A percentile compares a stretch with the other conserved stretches of the same genome.
Conservation (phyloP, 2,329 filamentous ascomycete species). For the Pezizomycotina sp. region DNA sequence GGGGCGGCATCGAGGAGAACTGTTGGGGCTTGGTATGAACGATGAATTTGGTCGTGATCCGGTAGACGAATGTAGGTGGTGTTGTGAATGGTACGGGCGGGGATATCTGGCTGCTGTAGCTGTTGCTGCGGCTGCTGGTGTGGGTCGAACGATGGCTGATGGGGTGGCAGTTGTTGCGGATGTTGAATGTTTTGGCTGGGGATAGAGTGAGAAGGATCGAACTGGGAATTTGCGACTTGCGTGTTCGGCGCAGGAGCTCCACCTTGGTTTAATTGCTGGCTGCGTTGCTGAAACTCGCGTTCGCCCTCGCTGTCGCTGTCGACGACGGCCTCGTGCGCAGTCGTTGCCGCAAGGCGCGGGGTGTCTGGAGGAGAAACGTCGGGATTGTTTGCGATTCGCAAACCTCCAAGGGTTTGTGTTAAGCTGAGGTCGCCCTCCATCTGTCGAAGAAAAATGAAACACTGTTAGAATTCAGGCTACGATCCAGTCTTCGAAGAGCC, state of each 20-base stretch:
- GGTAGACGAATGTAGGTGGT: constrained; percentile 15
- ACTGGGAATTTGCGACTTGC: too few species aligned
- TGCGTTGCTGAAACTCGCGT: too few species aligned
- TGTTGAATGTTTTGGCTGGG: too few species aligned
- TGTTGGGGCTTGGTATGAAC: constrained; percentile 13
- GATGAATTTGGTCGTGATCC: constrained; percentile 20
- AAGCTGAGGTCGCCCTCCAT: constrained; percentile 92
- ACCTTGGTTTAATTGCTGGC: too few species aligned
- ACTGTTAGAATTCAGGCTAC: constrained; percentile 15
- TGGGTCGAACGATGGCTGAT: too few species aligned
- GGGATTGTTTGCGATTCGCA: constrained; percentile 86
- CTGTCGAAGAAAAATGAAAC: constrained; percentile 3
- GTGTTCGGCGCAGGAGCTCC: too few species aligned
- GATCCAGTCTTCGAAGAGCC: constrained; percentile 9
- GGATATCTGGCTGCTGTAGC: too few species aligned
- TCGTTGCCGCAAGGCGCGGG: constrained; percentile 10
- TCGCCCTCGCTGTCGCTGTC: too few species aligned
- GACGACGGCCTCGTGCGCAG: too few species aligned
- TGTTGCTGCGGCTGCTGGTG: too few species aligned
- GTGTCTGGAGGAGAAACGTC: constrained; percentile 22
- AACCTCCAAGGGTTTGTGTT: constrained; percentile 76
- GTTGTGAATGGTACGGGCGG: too few species aligned
- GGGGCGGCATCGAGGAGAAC: constrained; percentile 16
- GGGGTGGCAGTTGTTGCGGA: constrained; percentile 10
- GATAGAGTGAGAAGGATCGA: too few species aligned